These are phyloP conservation scores for Sanghuangporus sanghuang DNA, from an alignment of 1,284 basidiomycete species.

Conservation along the genomic window DNA sequence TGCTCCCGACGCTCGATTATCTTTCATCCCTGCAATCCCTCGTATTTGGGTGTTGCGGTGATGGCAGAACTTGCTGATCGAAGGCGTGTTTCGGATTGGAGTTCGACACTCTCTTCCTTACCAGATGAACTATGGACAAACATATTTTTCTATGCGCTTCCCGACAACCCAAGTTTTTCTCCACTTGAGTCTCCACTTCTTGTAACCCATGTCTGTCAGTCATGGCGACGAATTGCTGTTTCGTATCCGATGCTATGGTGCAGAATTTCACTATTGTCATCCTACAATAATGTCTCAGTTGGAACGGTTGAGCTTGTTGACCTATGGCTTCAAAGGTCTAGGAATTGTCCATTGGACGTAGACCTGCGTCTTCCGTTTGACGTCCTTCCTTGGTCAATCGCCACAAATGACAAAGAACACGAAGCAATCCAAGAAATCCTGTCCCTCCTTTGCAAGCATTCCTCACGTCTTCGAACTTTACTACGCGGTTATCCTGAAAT, in stretches of 20 bases:
- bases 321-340: conserved; percentile 6
- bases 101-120: neutral
- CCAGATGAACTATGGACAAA: conserved; percentile 9
- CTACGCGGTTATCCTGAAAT: conserved; percentile 5
- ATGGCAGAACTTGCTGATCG: neutral
- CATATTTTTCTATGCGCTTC: neutral
- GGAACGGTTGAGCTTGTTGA: conserved; percentile 7
- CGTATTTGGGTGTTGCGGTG: neutral
- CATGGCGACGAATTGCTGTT: conserved; percentile 8
- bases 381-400: conserved; percentile 9
- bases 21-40: no score
- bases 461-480: neutral
- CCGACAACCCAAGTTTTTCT: neutral
- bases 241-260: conserved; percentile 9
- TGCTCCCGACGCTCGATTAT: no score
- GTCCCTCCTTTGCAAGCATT: neutral
- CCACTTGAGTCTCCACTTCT: neutral
- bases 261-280: neutral
- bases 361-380: conserved; percentile 8
- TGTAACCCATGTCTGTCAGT: conserved; percentile 1
- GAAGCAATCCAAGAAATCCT: neutral
- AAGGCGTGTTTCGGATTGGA: neutral
- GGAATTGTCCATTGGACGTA: conserved; percentile 1
- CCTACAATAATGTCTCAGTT: neutral
- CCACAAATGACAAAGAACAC: neutral